A percentile compares a stretch with the other conserved stretches of the same genome.
These are phyloP conservation scores for Geum urbanum DNA, from an alignment of 306 rosid genomes.

Conservation along the genomic window DNA sequence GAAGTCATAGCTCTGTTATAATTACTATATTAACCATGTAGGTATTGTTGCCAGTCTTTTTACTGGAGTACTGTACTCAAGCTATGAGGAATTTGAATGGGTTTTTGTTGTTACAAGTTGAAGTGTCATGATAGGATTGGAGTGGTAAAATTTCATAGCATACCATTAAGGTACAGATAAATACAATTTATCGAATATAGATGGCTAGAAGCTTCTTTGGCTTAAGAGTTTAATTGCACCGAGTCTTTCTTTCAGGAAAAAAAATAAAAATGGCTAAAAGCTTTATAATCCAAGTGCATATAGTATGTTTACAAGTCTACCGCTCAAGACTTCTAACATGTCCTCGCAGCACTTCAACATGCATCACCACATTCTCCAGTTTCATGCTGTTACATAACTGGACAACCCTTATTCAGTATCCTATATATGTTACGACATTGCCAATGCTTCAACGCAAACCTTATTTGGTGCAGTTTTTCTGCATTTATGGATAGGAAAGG, in stretches of 20 bases:
- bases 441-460: conserved; percentile 1
- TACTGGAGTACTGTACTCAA: background rate
- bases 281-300: conserved; percentile 1
- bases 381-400: conserved; percentile 10
- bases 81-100: background rate
- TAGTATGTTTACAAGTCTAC: background rate
- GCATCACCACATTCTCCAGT: conserved; percentile 4
- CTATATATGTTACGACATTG: background rate
- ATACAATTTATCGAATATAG: background rate
- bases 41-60: background rate
- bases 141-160: background rate
- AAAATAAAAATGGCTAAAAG: background rate
- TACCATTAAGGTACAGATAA: background rate
- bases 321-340: background rate
- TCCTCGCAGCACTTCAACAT: background rate
- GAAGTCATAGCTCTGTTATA: no score
- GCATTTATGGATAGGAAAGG: background rate
- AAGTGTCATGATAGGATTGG: background rate
- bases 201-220: background rate
- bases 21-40: no score
- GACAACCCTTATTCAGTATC: conserved; percentile 1
- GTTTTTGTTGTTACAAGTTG: background rate
- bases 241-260: no score
- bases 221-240: no score
- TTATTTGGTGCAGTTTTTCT: background rate